Evolutionary conservation across 1,139 yeast species (phyloP), one percentile per base, ranked within the genome.

Genomic region (Magnusiomyces magnusii): DNA sequence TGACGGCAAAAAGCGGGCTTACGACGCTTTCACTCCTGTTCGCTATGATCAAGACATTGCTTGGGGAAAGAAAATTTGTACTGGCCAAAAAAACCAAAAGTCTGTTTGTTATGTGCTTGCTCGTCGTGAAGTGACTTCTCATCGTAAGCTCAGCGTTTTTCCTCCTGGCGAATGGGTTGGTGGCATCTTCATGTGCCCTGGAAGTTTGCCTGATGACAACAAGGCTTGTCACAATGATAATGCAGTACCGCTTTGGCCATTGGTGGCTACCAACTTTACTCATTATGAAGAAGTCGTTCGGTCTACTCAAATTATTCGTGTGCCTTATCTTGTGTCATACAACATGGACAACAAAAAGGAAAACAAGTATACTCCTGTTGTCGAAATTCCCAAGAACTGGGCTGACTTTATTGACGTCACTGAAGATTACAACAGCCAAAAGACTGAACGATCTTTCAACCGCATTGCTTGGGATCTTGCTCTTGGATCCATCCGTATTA

Each of bases 161-260:
- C 41, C 53, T 3, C 41, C 53, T 19, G 53, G 53, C 41, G 53
- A 50, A 19, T 50, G 53, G 53, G 53, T 50, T 19, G 53, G 53
- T 28, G 53, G 53, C 2, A 19, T 50, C 3, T 50, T 50, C 17
- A 28, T 50, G 53, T 50, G 53, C 19, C 53, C 53, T 10, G 53
- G 53, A 17, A 28, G 39, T 21, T 34, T 50, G 41, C 41, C 23
- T 3, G 53, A 50, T 19, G 53, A 50, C 41, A 23, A 10, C 13
- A 34, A 31, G 25, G 41, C 10, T 23, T 50, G 53, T 19, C 24
- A 28, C 41, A 50, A 50, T n/a, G 41, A 50, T 21, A 50, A 50
- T 27, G 53, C 53, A 5, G 53, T 50, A n/a, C 53, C 53, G 24
- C 25, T 50, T 3, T 50, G 53, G 53, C 53, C 53, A 3, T 31